phyloP scores from a whole-genome alignment of 2,329 filamentous ascomycete genomes.

The Botrytis paeoniae region DNA sequence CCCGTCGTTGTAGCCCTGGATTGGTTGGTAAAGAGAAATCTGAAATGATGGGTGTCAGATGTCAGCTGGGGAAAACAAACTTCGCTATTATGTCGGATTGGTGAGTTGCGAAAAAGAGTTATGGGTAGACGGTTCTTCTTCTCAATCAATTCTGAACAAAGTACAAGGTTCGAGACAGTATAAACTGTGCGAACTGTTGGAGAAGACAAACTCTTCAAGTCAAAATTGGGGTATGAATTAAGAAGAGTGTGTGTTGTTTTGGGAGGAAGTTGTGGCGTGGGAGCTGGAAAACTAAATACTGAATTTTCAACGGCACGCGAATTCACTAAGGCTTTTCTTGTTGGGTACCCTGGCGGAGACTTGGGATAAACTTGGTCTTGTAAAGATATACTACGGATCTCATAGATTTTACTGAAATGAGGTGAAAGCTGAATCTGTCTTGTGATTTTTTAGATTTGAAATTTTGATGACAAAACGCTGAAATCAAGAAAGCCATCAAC shows the following conservation, averaged over 20 bases:
- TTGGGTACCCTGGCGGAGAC: not conserved
- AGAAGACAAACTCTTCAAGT: not conserved
- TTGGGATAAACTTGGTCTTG: fast-evolving
- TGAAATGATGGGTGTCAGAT: not conserved
- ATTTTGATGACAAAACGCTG: not conserved
- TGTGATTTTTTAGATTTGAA: not conserved
- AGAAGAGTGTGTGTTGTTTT: not conserved
- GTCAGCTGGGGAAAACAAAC: no score
- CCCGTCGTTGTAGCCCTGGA: not conserved
- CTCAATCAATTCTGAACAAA: not conserved
- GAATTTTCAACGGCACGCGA: not conserved
- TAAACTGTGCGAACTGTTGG: not conserved
- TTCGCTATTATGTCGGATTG: not conserved
- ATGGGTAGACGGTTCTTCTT: not conserved
- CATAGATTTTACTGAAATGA: not conserved
- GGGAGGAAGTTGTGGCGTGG: not conserved
- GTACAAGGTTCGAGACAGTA: not conserved
- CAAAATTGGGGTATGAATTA: not conserved
- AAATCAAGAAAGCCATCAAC: not conserved
- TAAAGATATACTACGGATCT: fast-evolving
- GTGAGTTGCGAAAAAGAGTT: not conserved
- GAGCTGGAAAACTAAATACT: not conserved
- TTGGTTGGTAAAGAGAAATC: not conserved
- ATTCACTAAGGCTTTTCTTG: not conserved
- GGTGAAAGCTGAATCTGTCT: not conserved